Conservation (phyloP, 352 stramenopile genomes). For the Phytophthora quininea region DNA sequence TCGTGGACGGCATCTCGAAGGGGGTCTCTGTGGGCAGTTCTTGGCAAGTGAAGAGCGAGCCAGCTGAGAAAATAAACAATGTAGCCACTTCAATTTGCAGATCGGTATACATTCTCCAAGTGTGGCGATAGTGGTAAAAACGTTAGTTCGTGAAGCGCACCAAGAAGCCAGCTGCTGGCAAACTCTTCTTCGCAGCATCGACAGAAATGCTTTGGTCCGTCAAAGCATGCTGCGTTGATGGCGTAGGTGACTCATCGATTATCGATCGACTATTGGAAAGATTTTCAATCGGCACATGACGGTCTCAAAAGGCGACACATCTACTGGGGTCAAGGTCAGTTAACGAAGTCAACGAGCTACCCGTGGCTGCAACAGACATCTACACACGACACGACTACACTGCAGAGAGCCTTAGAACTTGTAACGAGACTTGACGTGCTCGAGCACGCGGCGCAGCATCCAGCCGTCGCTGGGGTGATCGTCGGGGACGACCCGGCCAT, state of each 20-base stretch:
- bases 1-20: neutral
- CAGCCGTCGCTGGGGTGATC: constrained; percentile 34
- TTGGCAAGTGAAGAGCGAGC: neutral
- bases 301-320: no score
- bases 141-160: no score
- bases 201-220: no score
- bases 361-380: neutral
- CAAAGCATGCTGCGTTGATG: no score
- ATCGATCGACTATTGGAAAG: no score
- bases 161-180: no score
- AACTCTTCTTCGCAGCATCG: no score
- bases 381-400: neutral
- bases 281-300: no score
- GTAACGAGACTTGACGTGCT: constrained; percentile 30
- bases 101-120: constrained; percentile 35
- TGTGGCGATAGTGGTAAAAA: neutral
- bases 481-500: constrained; percentile 24
- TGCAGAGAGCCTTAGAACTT: constrained; percentile 13
- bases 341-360: neutral
- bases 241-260: no score
- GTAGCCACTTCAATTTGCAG: constrained; percentile 18
- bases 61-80: neutral
- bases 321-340: no score
- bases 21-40: neutral
- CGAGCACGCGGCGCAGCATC: constrained; percentile 37